These are phyloP conservation scores for Aspergillus sclerotiicarbonarius DNA, from an alignment of 495 filamentous ascomycete species.

Conservation along the genomic window DNA sequence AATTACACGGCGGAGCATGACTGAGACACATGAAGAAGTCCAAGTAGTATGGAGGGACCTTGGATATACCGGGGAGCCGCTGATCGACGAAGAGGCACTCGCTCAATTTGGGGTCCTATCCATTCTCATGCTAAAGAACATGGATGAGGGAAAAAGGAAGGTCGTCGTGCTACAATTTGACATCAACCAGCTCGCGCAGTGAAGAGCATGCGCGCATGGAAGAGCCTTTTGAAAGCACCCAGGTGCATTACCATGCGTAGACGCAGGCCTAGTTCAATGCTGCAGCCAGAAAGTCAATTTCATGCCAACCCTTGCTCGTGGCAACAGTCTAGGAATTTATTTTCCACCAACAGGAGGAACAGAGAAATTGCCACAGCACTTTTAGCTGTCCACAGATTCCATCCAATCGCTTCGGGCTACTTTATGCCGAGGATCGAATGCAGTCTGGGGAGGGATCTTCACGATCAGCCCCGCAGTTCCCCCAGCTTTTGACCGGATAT, in stretches of 20 bases:
- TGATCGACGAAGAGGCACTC: slow-evolving; percentile 1
- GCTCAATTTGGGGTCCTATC: not conserved
- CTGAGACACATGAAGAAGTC: not conserved
- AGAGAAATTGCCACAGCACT: not conserved
- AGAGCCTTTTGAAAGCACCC: not conserved
- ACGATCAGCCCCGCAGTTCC: not conserved
- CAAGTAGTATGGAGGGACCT: not conserved
- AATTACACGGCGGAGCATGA: not conserved
- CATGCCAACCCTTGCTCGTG: not conserved
- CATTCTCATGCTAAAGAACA: not conserved
- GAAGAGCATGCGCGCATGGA: not conserved
- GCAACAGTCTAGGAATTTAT: not conserved
- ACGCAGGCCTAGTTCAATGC: not conserved
- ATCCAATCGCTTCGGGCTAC: not conserved
- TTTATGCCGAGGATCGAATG: not conserved
- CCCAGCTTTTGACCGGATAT: not conserved
- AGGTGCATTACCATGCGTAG: not conserved
- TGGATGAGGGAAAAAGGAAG: not conserved
- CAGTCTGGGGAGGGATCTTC: not conserved
- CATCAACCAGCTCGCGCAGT: not conserved
- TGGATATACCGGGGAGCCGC: not conserved
- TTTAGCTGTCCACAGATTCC: not conserved
- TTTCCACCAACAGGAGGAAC: not conserved
- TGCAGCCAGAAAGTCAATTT: not conserved
- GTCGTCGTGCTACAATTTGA: not conserved